Base-by-base conservation (phyloP, 2,329 filamentous ascomycete species). In the Phyllachora maydis region DNA sequence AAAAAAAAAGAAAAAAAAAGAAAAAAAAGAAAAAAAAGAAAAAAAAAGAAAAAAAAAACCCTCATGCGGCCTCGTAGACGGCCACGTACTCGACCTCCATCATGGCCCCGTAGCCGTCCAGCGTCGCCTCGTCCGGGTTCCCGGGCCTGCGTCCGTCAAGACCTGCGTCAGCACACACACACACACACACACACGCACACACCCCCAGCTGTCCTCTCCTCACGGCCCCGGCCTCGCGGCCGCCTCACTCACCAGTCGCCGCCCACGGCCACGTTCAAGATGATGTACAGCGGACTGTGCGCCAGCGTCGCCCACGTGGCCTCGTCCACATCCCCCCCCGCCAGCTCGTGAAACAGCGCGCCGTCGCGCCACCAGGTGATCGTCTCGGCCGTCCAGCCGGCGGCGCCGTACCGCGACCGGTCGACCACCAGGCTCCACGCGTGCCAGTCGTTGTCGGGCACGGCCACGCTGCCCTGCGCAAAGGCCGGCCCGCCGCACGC, bases 351-450 rank as follows among this genome's bases (percentile, higher is more conserved):
- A 36, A 49, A 61, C 18, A 42, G 36, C 0, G 24, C 16, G 11
- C 53, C 56, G 24, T 61, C 54, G 11, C 46, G 33, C 25, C 40
- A 46, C 55, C 56, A 61, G n/a, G 47, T 50, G 25, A 61, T 52
- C 1, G 44, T 46, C 43, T 61, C 50, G 33, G 40, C 33, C 15
- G 14, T 9, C n/a, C n/a, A n/a, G n/a, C n/a, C n/a, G n/a, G n/a
- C n/a, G n/a, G n/a, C n/a, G n/a, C n/a, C n/a, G 21, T 30, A 29
- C 3, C 49, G 35, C 6, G 45, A 45, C 24, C 54, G 48, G 32
- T 61, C 55, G 32, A 52, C 46, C 26, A 47, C 37, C 12, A 60
- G 33, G 17, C 48, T 41, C 55, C 55, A 61, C 6, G 39, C 45
- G 33, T 59, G 55, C 42, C 52, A 58, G n/a, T n/a, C n/a, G 12